These are phyloP conservation scores for Juglanconis juglandina DNA, from an alignment of 2,329 filamentous ascomycete species.

Conservation along the genomic window DNA sequence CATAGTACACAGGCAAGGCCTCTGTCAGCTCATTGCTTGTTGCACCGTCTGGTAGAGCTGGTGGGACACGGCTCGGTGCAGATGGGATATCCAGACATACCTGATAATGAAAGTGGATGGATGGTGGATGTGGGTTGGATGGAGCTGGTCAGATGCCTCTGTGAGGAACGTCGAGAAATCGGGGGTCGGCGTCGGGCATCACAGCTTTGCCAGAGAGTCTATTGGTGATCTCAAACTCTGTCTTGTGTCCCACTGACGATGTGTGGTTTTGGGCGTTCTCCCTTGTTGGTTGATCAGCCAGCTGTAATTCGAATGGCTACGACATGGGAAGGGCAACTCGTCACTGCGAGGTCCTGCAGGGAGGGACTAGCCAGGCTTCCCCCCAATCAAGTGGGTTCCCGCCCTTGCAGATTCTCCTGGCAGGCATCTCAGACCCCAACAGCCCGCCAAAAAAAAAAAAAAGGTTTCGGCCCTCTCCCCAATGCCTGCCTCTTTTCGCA, in stretches of 20 bases:
- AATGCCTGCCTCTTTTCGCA: neutral
- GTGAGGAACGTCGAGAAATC: neutral
- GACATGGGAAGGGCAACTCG: neutral
- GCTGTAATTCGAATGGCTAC: neutral
- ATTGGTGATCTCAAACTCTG: neutral
- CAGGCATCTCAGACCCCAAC: conserved; percentile 2
- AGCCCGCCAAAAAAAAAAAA: conserved; percentile 12
- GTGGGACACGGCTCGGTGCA: neutral
- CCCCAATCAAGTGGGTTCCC: neutral
- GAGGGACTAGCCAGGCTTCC: neutral
- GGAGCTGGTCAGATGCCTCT: neutral
- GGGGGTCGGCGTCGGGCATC: neutral
- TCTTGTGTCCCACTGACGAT: neutral
- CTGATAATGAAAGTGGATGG: neutral
- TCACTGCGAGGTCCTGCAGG: neutral
- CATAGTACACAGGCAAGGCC: neutral
- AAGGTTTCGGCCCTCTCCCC: neutral
- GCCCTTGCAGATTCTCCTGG: neutral
- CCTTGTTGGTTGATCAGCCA: neutral
- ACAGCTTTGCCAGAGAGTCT: neutral
- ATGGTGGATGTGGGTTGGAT: neutral
- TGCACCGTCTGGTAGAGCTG: neutral
- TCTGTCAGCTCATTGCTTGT: neutral
- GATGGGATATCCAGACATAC: neutral
- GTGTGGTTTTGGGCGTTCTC: neutral